Evolutionary conservation across 345 rosid species (phyloP).

Genomic region (Lagerstroemia speciosa): DNA sequence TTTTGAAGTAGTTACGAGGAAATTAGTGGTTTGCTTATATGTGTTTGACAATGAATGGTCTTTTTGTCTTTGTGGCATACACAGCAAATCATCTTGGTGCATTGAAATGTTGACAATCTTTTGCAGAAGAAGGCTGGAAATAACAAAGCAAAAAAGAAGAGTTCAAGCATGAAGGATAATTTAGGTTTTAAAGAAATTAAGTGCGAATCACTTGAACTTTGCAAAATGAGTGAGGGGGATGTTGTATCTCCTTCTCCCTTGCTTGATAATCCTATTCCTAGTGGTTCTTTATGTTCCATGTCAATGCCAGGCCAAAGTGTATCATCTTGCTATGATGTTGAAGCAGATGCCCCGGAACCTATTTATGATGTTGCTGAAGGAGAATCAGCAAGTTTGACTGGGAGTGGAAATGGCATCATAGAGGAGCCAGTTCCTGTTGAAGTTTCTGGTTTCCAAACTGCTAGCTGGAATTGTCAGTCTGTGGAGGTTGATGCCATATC

Average conservation of each 20-base stretch:
- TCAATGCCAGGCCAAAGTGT: constrained; percentile 41
- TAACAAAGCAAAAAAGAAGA: constrained; percentile 26
- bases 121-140: constrained; percentile 37
- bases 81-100: background rate
- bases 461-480: constrained; percentile 6
- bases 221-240: constrained; percentile 36
- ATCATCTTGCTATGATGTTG: constrained; percentile 46
- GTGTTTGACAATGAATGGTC: background rate
- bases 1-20: background rate
- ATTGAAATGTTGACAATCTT: background rate
- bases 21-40: background rate
- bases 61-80: background rate
- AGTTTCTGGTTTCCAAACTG: constrained; percentile 11
- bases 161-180: constrained; percentile 19
- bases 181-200: constrained; percentile 10
- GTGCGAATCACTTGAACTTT: constrained; percentile 20
- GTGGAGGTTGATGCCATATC: background rate
- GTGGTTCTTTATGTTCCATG: constrained; percentile 37
- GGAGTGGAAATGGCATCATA: constrained; percentile 7
- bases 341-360: constrained; percentile 29
- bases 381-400: constrained; percentile 18
- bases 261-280: constrained; percentile 29
- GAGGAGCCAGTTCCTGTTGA: constrained; percentile 12
- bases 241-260: constrained; percentile 37
- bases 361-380: constrained; percentile 11